Evolutionary conservation across 768 basidiomycete species (phyloP).

Genomic region (Hirschioporus abietinus): DNA sequence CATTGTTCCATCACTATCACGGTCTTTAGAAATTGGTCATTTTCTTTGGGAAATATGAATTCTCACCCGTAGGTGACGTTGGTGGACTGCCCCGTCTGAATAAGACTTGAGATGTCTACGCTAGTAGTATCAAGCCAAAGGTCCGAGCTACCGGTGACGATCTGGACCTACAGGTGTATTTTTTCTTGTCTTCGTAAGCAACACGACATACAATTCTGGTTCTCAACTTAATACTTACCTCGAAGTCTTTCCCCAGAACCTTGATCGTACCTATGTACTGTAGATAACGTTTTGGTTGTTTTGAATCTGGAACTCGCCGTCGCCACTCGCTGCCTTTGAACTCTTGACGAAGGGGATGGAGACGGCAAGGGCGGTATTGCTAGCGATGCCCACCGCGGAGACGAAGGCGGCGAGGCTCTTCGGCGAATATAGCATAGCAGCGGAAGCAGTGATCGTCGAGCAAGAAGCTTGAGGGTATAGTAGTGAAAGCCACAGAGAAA

Average conservation of each 20-base stretch:
- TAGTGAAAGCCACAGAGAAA: too few relatives aligned
- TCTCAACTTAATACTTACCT: not conserved
- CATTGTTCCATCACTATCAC: not conserved
- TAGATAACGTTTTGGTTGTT: too few relatives aligned
- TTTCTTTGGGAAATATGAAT: too few relatives aligned
- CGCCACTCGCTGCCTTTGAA: too few relatives aligned
- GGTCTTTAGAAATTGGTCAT: not conserved
- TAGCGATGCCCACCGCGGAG: too few relatives aligned
- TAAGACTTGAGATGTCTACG: not conserved
- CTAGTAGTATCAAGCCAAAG: conserved; percentile 37
- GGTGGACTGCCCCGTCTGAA: not conserved
- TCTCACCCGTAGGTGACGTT: not conserved
- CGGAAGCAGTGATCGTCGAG: too few relatives aligned
- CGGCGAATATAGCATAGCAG: too few relatives aligned
- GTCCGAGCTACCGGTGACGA: conserved; percentile 68
- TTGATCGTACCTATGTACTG: not conserved
- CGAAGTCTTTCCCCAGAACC: not conserved
- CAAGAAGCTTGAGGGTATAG: too few relatives aligned
- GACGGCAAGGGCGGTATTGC: too few relatives aligned
- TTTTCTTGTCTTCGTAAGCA: not conserved
- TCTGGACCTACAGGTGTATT: conserved; percentile 31
- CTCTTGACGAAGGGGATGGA: too few relatives aligned
- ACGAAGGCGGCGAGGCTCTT: too few relatives aligned
- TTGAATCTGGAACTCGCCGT: too few relatives aligned
- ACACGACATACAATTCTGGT: not conserved